Evolutionary conservation across 2,329 filamentous ascomycete genomes (phyloP).

Genomic region (Alternaria gansuensis): DNA sequence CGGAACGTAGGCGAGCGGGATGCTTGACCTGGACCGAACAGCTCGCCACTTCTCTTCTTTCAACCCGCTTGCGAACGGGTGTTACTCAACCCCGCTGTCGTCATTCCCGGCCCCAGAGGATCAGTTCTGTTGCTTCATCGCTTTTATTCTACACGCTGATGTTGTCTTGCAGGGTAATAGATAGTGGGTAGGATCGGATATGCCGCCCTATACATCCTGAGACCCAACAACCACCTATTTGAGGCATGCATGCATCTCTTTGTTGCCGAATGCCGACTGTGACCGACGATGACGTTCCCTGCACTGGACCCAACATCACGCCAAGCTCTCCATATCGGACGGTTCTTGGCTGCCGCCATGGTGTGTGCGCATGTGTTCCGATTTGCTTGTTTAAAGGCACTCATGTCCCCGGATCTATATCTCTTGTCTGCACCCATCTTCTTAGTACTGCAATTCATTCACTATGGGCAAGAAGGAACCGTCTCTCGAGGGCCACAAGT

Average conservation of each 20-base stretch:
- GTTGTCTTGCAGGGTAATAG: background rate
- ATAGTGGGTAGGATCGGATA: background rate
- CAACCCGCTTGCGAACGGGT: constrained; percentile 12
- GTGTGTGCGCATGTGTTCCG: constrained; percentile 31
- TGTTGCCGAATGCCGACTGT: constrained; percentile 30
- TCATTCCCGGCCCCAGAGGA: constrained; percentile 9
- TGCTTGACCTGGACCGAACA: constrained; percentile 11
- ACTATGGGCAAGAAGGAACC: constrained; percentile 52
- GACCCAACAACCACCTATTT: constrained; percentile 15
- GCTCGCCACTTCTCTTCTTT: constrained; percentile 11
- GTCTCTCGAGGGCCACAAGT: constrained; percentile 52
- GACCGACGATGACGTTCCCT: constrained; percentile 39
- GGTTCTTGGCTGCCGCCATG: constrained; percentile 44
- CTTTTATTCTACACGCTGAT: background rate
- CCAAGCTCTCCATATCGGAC: constrained; percentile 41
- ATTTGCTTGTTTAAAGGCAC: constrained; percentile 42
- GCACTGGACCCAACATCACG: constrained; percentile 38
- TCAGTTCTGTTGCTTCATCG: background rate
- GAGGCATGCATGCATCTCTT: constrained; percentile 26
- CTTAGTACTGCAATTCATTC: constrained; percentile 37
- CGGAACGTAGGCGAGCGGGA: constrained; percentile 27
- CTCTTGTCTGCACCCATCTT: constrained; percentile 40
- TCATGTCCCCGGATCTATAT: constrained; percentile 41
- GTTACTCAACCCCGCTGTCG: constrained; percentile 9
- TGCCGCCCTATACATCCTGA: constrained; percentile 17